phyloP scores from a whole-genome alignment of 441 rosid genomes.

The Metrosideros polymorpha region DNA sequence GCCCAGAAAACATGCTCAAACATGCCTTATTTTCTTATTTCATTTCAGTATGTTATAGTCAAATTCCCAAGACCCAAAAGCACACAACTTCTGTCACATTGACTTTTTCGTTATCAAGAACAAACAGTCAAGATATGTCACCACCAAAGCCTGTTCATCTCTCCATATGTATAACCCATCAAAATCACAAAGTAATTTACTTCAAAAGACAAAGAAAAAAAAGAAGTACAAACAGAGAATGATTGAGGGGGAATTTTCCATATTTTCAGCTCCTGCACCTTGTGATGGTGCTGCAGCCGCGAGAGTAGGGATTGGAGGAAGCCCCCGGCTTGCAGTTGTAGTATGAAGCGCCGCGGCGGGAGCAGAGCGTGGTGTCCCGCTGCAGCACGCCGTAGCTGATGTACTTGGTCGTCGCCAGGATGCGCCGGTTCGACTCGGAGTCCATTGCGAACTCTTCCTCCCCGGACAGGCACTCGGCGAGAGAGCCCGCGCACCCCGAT shows the following conservation, averaged over 20 bases:
- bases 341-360: slow-evolving; percentile 78
- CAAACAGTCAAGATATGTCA: neutral
- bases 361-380: slow-evolving; percentile 72
- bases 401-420: slow-evolving; percentile 43
- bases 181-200: neutral
- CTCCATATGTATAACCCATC: neutral
- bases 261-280: slow-evolving; percentile 53
- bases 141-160: too few species aligned
- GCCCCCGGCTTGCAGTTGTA: slow-evolving; percentile 73
- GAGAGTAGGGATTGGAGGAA: slow-evolving; percentile 72
- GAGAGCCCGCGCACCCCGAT: neutral
- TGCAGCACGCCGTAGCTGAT: slow-evolving; percentile 81
- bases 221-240: neutral
- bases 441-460: slow-evolving; percentile 33
- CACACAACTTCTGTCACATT: neutral
- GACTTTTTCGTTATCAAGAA: neutral
- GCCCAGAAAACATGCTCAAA: neutral
- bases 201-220: neutral
- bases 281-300: slow-evolving; percentile 59
- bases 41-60: neutral
- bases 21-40: neutral
- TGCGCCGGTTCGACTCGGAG: slow-evolving; percentile 63
- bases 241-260: neutral
- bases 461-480: neutral
- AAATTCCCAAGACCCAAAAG: neutral